Base-by-base conservation (phyloP, 345 rosid species). In the Populus pruinosa region DNA sequence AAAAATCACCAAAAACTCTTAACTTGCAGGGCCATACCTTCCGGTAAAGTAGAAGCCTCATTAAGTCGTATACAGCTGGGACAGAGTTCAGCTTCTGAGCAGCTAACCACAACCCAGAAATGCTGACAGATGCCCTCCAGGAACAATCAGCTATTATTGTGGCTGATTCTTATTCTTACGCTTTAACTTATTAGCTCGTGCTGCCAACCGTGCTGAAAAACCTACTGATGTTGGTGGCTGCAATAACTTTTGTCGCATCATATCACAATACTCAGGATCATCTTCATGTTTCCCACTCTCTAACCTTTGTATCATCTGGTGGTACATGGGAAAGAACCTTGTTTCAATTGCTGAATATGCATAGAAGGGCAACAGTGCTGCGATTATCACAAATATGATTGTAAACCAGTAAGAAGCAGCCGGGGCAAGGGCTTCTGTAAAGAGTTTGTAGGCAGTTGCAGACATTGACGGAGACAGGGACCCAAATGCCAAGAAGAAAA, bases 311-410 rank as follows among this genome's bases (percentile, higher is more conserved):
- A 95, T 87, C 90, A 89, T 93, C 69, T 84, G 92, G 75, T 95
- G 99, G 82, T 88, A 95, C 98, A 93, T 89, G 41, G 99, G 99
- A 81, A 91, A 95, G 87, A 95, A 93, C 36, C 90, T 79, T 90
- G 86, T 91, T 77, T 91, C 93, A 71, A 91, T 50, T 1, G 92
- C 90, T 0, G 92, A 80, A 82, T 83, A 91, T 6, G 87, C 70
- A 84, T 90, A 91, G 86, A 85, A 93, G 0, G 99, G 99, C 79
- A 89, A 67, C 39, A 93, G 71, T 0, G 97, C 76, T 0, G 94
- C 5, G 65, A 89, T 71, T 44, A 76, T 83, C 70, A 87, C 90
- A 8, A 90, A 86, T 36, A 93, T 83, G 6, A 87, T 86, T 53
- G 88, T 80, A 77, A 95, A 76, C 98, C 98, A 94, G 80, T 74